Evolutionary conservation across 495 filamentous ascomycete genomes (phyloP).

Genomic region (Neohortaea acidophila): DNA sequence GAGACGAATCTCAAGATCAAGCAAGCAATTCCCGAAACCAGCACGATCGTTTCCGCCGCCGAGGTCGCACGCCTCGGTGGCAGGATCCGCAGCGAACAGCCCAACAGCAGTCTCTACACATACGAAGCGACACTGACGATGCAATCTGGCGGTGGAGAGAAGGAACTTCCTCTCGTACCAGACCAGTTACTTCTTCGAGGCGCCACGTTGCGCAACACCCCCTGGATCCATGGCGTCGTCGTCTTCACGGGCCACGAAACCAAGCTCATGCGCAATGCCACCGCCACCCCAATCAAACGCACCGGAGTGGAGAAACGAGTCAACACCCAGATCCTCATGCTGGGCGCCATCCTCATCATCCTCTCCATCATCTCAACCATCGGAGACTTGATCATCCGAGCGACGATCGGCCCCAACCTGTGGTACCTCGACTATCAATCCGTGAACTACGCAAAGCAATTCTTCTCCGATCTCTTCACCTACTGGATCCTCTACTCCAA

Average conservation of each 20-base stretch:
- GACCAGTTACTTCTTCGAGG: conserved; percentile 83
- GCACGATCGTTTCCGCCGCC: conserved; percentile 66
- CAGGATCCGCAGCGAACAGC: conserved; percentile 82
- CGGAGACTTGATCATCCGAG: conserved; percentile 71
- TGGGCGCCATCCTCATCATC: conserved; percentile 66
- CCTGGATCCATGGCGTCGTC: conserved; percentile 92
- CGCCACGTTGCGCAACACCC: conserved; percentile 88
- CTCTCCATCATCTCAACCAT: conserved; percentile 81
- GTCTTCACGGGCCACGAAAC: conserved; percentile 98
- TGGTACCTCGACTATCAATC: conserved; percentile 53
- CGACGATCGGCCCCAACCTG: conserved; percentile 42
- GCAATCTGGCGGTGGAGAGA: conserved; percentile 85
- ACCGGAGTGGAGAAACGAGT: conserved; percentile 88
- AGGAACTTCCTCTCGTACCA: conserved; percentile 68
- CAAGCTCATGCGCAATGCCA: conserved; percentile 97
- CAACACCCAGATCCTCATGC: conserved; percentile 81
- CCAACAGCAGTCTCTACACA: conserved; percentile 96
- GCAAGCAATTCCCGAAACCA: conserved; percentile 90
- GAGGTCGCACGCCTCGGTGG: conserved; percentile 81
- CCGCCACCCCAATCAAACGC: conserved; percentile 91
- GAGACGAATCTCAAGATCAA: conserved; percentile 99
- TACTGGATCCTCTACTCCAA: conserved; percentile 99
- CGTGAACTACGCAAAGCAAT: conserved; percentile 52
- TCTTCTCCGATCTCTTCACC: conserved; percentile 89
- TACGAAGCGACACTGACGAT: conserved; percentile 95